Evolutionary conservation across 805 yeast species (phyloP), one percentile per base, ranked within the genome.

Genomic region (Lipomyces spencermartinsiae): DNA sequence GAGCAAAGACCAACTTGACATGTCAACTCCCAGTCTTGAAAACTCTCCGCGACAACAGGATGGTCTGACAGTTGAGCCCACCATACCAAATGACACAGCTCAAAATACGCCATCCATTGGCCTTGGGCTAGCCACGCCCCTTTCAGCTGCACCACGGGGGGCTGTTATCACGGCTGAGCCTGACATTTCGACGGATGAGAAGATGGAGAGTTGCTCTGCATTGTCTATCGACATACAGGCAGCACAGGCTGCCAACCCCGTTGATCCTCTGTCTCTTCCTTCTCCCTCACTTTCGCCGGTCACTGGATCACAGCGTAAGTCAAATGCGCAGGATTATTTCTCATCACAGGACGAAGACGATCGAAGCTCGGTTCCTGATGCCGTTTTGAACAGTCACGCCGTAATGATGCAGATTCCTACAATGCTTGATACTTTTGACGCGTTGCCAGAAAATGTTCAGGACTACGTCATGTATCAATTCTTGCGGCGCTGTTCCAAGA

Each of bases 401-500:
- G 64, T 37, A 6, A 65, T 72, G 64, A 63, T 69, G 61, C 61
- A 69, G 22, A 72, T 77, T 46, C 77, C 79, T 8, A 34, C 58
- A 4, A 65, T 74, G 31, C 61, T 78, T 29, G 75, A 73, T 33
- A 65, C 77, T 19, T 81, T 80, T 65, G 80, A 78, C 59, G 68
- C 69, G 33, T 75, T 86, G 60, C 85, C 83, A 70, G 83, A 77
- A 56, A 80, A 75, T 64, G 83, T 83, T 74, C 85, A 80, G 69
- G 84, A 80, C 76, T 85, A 84, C 76, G 83, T 83, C 71, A 81
- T 84, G 34, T 86, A 81, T 77, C 82, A 83, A 68, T 77, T 91
- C 58, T 77, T 92, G 43, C 87, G 86, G 68, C 81, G 82, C 63
- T 83, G 88, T 56, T 86, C 87, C 72, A 81, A 95, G 62, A 76